Evolutionary conservation across 108 stramenopile species (phyloP), one percentile per base, ranked within the genome.

Genomic region (Schizochytrium sp.): DNA sequence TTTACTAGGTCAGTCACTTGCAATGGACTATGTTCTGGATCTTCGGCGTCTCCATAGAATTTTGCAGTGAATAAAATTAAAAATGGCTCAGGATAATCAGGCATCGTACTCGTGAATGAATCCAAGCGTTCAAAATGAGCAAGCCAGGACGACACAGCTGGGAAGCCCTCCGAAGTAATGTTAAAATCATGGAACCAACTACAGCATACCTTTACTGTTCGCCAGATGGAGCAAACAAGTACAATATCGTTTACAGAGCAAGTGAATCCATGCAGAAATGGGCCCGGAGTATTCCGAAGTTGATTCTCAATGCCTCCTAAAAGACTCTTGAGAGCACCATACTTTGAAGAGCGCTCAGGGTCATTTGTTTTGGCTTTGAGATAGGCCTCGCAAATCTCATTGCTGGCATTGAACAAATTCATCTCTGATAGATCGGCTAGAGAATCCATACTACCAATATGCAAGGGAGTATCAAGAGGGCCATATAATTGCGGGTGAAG

Each of bases 281-380:
- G 64, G 8, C 64, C 64, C 42, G 42, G 42, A 38, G 3, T 44
- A 3, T 7, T 2, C 64, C 5, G 42, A 15, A 69, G 64, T 3
- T 69, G 64, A 15, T 8, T 69, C 64, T 69, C 64, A 38, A 69
- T 7, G 42, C 42, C 64, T 38, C 64, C 64, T 44, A 69, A 69
- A 7, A 69, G 64, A 38, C 28, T 44, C 10, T 38, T 7, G 19
- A 69, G 12, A 8, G 12, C 64, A 38, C 64, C 42, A 44, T 44
- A 44, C 28, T 69, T 69, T 28, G 7, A 38, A 38, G 7, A 38
- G 2, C 64, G 64, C 64, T 38, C 28, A 0, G 64, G 3, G 64
- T 69, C 64, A 44, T 69, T 69, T 44, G 64, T 69, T 3, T 69
- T 69, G 19, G 64, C 64, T 44, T 69, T 69, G 64, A 69, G 64